Base-by-base conservation (phyloP, 352 stramenopile species). In the Phytophthora sp. region DNA sequence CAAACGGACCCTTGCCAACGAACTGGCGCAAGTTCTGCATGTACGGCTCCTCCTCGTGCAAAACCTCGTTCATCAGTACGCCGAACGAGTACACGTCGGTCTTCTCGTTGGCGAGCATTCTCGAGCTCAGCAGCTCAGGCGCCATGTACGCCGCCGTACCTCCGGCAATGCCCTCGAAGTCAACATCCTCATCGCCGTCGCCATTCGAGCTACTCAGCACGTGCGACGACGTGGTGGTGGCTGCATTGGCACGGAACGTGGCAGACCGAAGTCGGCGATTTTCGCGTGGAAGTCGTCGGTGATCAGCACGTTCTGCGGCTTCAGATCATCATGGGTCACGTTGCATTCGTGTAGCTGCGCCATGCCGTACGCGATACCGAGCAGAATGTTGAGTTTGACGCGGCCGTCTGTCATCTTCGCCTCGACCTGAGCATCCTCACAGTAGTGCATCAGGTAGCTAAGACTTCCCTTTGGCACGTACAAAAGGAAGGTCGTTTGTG, bases 181-280 rank as follows among this genome's bases (percentile, higher is more conserved):
- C 67, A 2, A 34, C 35, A 10, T 72, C 67, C 8, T 54, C 59
- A 37, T 76, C 50, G 4, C 42, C 42, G 7, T 64, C 51, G 5
- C 27, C 45, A 7, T 15, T 60, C 21, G 62, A 53, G 3, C 37
- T 17, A 10, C 45, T 48, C 5, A 76, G 62, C 51, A 70, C 59
- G 42, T 76, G 68, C 3, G 68, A 71, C n/a, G 68, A 76, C 11
- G 58, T 76, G 30, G 57, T 66, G 54, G 46, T 76, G 13, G 45
- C 49, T 2, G 51, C 49, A 31, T 69, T 76, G 50, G 61, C 66
- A 39, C 61, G 60, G 37, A 73, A 68, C 37, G 67, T 73, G 23
- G 68, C 62, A 79, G 59, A 6, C 85, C 83, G 57, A 94, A 95
- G 64, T 95, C 84, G 2, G 83, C 79, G 55, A 96, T 92, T 61